phyloP scores from a whole-genome alignment of 352 stramenopile genomes.

The Phytophthora pseudosyringae region DNA sequence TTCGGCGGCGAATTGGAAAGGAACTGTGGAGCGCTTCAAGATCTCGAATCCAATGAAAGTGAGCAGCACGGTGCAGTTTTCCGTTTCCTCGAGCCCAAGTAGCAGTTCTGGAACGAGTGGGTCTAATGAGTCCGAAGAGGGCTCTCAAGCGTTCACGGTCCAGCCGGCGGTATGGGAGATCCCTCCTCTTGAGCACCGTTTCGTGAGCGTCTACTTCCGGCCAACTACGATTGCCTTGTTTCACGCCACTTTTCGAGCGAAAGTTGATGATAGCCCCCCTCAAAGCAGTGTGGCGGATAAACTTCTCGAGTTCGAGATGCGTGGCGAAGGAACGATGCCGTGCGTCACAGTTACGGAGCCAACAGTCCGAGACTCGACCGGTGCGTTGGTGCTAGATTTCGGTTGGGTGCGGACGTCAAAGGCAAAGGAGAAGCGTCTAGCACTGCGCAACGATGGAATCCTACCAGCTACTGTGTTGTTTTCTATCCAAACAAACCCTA shows the following conservation, averaged over 20 bases:
- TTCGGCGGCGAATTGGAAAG: conserved; percentile 67
- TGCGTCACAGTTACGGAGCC: conserved; percentile 92
- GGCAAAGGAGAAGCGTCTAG: conserved; percentile 60
- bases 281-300: conserved; percentile 37
- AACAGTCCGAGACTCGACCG: conserved; percentile 59
- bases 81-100: conserved; percentile 45
- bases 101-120: conserved; percentile 25
- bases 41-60: conserved; percentile 97
- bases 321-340: conserved; percentile 93
- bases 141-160: conserved; percentile 79
- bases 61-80: conserved; percentile 87
- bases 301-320: conserved; percentile 89
- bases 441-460: conserved; percentile 93
- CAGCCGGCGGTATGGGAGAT: conserved; percentile 93
- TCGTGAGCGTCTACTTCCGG: conserved; percentile 95
- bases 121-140: conserved; percentile 9
- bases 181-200: conserved; percentile 93
- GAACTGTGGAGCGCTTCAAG: conserved; percentile 92
- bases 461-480: conserved; percentile 93
- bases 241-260: conserved; percentile 77
- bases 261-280: conserved; percentile 78
- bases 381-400: conserved; percentile 82
- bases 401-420: conserved; percentile 81
- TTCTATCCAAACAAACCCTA: conserved; percentile 77
- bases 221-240: conserved; percentile 89